phyloP scores from a whole-genome alignment of 495 filamentous ascomycete species.

The Aspergillus wentii region DNA sequence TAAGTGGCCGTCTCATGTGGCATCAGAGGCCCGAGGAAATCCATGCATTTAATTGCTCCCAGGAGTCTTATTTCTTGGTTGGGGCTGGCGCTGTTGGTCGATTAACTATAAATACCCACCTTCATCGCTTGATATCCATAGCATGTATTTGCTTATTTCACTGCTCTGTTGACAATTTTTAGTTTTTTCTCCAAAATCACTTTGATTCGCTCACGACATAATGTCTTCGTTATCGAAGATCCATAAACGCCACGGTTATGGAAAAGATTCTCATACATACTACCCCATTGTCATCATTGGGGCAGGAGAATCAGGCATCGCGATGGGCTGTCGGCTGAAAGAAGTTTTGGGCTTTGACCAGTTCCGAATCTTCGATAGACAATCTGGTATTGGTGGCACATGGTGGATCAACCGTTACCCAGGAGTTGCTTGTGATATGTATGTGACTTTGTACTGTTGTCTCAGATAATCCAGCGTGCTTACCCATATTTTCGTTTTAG shows the following conservation, averaged over 20 bases:
- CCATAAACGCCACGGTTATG: conserved; percentile 41
- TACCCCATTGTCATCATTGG: conserved; percentile 53
- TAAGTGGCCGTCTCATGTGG: no score
- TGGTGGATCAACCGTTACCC: conserved; percentile 68
- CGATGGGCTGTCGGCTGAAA: conserved; percentile 58
- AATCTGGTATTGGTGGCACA: conserved; percentile 59
- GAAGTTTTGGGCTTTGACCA: conserved; percentile 56
- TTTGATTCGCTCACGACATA: background rate
- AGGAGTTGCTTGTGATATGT: conserved; percentile 53
- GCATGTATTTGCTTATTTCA: no score
- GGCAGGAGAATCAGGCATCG: conserved; percentile 63
- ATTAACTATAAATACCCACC: no score
- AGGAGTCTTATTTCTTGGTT: no score
- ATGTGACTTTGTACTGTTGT: conserved; percentile 13
- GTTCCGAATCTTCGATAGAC: conserved; percentile 60
- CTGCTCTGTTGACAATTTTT: no score
- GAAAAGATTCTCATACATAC: conserved; percentile 48
- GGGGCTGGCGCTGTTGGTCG: no score
- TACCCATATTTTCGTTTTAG: conserved; percentile 16
- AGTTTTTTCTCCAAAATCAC: no score
- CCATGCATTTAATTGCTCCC: no score
- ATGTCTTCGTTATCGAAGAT: conserved; percentile 33
- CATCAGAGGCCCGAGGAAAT: no score
- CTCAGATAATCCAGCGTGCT: background rate
- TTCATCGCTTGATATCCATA: no score